phyloP scores from a whole-genome alignment of 2,329 filamentous ascomycete genomes.

The Fusarium zealandicum region DNA sequence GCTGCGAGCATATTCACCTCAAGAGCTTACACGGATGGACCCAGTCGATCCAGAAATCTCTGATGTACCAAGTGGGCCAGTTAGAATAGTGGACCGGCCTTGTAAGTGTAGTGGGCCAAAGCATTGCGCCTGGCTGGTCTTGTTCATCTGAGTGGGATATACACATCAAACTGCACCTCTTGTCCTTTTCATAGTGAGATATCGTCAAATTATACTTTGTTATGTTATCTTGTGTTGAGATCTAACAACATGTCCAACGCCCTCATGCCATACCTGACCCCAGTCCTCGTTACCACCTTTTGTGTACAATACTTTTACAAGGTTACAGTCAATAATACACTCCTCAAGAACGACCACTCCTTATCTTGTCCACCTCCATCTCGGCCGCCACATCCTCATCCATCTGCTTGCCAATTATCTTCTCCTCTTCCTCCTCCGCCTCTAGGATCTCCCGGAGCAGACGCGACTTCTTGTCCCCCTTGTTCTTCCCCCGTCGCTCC shows the following conservation, averaged over 20 bases:
- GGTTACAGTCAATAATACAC: conserved; percentile 23
- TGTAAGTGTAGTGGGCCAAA: no score
- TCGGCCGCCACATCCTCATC: conserved; percentile 44
- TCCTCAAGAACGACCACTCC: conserved; percentile 9
- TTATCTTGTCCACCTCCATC: conserved; percentile 30
- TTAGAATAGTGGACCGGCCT: no score
- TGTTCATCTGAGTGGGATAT: neutral
- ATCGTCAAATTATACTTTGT: neutral
- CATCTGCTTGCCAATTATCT: conserved; percentile 43
- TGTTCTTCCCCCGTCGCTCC: conserved; percentile 52
- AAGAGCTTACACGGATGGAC: neutral
- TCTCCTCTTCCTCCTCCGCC: conserved; percentile 45
- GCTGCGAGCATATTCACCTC: neutral
- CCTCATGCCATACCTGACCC: conserved; percentile 9
- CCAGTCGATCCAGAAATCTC: neutral
- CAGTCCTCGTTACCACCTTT: conserved; percentile 15
- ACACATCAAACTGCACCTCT: neutral
- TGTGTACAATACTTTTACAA: conserved; percentile 34
- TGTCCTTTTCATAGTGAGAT: neutral
- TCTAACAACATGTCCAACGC: conserved; percentile 32
- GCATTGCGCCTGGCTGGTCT: neutral
- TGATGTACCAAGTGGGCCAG: neutral
- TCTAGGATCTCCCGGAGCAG: conserved; percentile 51
- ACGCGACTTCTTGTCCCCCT: conserved; percentile 49
- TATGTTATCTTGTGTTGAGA: conserved; percentile 26